Evolutionary conservation across 345 rosid genomes (phyloP).

Genomic region (Bruguiera sexangula): DNA sequence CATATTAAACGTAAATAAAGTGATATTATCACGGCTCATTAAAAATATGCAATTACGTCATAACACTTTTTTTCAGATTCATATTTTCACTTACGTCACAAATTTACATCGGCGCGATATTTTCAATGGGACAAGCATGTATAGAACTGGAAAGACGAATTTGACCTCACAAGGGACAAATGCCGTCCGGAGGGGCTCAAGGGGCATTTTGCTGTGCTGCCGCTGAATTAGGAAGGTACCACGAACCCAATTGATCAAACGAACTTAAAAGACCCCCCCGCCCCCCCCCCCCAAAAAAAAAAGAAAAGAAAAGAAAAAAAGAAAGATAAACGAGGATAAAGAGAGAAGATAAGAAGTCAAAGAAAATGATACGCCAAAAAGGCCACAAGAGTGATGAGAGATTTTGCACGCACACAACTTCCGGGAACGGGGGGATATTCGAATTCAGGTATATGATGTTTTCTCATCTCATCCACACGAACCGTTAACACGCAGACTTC

Average conservation of each 20-base stretch:
- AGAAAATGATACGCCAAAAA: constrained; percentile 5
- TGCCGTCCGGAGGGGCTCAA: constrained; percentile 4
- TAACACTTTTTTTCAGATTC: no score
- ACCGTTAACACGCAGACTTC: not conserved
- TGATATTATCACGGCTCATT: no score
- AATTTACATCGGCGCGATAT: no score
- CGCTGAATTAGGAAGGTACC: constrained; percentile 18
- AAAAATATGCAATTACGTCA: no score
- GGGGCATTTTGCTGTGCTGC: constrained; percentile 7
- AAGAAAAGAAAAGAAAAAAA: no score
- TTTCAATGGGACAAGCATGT: no score
- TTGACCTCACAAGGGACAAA: not conserved
- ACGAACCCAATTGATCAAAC: not conserved
- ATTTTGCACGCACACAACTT: not conserved
- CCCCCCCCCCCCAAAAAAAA: no score
- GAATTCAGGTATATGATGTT: not conserved
- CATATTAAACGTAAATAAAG: no score
- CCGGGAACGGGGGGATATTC: constrained; percentile 21
- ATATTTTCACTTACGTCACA: no score
- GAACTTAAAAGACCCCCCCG: not conserved
- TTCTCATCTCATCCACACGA: not conserved
- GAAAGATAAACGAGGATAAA: no score
- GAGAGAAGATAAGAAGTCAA: not conserved
- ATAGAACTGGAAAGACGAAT: not conserved
- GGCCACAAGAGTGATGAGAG: not conserved